phyloP scores from a whole-genome alignment of 495 filamentous ascomycete genomes.

The Daldinia decipiens region DNA sequence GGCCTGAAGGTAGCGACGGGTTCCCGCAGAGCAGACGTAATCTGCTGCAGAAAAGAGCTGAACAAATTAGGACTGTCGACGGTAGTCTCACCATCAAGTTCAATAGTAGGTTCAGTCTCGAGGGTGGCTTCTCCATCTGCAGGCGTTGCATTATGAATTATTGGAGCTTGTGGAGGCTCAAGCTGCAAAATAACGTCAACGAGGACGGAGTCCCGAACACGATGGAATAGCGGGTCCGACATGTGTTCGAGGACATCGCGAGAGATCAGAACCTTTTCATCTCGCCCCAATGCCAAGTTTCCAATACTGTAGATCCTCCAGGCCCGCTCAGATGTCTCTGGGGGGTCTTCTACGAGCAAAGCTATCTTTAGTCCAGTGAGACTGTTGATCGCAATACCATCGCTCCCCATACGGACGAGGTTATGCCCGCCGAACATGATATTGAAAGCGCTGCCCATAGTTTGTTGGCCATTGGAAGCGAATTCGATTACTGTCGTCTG shows the following conservation, averaged over 20 bases:
- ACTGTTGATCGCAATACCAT: constrained; percentile 82
- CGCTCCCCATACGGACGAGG: constrained; percentile 60
- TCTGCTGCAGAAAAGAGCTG: constrained; percentile 66
- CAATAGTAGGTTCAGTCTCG: constrained; percentile 39
- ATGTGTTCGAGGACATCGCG: constrained; percentile 78
- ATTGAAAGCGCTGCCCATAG: constrained; percentile 65
- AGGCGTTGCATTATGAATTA: constrained; percentile 44
- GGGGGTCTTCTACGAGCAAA: constrained; percentile 73
- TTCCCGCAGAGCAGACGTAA: constrained; percentile 65
- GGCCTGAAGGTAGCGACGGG: constrained; percentile 50
- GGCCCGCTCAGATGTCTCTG: constrained; percentile 50
- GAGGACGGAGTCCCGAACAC: constrained; percentile 74
- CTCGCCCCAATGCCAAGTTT: constrained; percentile 82
- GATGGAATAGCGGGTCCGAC: constrained; percentile 84
- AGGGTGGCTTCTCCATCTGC: constrained; percentile 27
- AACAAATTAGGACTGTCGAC: constrained; percentile 56
- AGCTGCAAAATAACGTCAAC: constrained; percentile 68
- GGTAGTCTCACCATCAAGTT: constrained; percentile 53
- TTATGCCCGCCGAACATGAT: constrained; percentile 60
- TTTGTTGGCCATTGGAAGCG: constrained; percentile 70
- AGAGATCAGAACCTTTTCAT: constrained; percentile 88
- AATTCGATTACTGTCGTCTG: constrained; percentile 84
- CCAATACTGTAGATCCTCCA: constrained; percentile 83
- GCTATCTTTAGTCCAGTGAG: constrained; percentile 81
- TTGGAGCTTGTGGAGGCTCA: constrained; percentile 23